These are phyloP conservation scores for Termitomyces sp. DNA, from an alignment of 768 basidiomycete species.

Conservation along the genomic window DNA sequence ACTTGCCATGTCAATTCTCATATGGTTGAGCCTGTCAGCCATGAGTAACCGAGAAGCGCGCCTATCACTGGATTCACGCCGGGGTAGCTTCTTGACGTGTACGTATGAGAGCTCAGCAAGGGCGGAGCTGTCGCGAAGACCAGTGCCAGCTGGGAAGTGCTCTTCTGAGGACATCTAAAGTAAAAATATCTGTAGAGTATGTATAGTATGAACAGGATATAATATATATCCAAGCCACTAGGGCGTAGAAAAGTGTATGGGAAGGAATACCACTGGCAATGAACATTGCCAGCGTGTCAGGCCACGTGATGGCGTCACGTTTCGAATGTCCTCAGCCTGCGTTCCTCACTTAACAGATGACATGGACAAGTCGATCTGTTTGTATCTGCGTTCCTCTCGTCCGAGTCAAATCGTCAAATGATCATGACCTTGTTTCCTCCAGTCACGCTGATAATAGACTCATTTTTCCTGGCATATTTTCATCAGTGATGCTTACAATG, in stretches of 20 bases:
- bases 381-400: neutral
- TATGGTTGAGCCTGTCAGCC: constrained; percentile 3
- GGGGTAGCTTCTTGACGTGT: neutral
- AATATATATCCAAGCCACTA: neutral
- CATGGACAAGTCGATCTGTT: neutral
- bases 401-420: no score
- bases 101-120: constrained; percentile 1
- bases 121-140: neutral
- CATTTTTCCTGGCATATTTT: neutral
- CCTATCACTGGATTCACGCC: neutral
- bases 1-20: constrained; percentile 3
- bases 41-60: neutral
- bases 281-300: no score
- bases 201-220: neutral
- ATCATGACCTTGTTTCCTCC: no score
- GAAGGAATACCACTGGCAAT: no score
- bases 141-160: constrained; percentile 8
- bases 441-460: no score
- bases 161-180: constrained; percentile 9
- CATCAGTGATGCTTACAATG: neutral
- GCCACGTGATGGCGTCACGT: no score
- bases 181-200: neutral
- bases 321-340: no score
- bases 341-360: no score
- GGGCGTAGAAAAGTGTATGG: neutral